Evolutionary conservation across 805 yeast genomes (phyloP), one percentile per base, ranked within the genome.

Genomic region (Candida saitoana): DNA sequence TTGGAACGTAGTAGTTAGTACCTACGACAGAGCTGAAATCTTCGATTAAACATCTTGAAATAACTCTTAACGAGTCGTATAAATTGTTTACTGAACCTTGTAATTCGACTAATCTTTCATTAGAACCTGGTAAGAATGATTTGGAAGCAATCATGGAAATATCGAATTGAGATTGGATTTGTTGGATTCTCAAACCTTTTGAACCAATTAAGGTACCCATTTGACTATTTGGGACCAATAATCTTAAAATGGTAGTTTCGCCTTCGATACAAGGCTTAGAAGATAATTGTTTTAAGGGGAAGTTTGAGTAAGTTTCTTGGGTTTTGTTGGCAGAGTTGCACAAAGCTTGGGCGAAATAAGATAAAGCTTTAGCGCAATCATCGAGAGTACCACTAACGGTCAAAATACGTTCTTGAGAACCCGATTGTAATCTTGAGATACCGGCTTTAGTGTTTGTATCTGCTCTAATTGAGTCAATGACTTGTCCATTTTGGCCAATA

Each of bases 171-270:
- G 80, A 82, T 65, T 86, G 93, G 46, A 88, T 77, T 32, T 82
- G 74, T 67, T 87, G 88, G 57, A 89, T 89, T 57, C 89, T 76
- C 9, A 72, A 67, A 40, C 96, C 96, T 46, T 78, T 85, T 44
- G 84, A 79, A 40, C 96, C 96, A 57, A 89, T 88, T 36, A 89
- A 76, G 6, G 95, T 81, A 31, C 96, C 96, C 79, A 88, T 81
- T 59, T 87, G 96, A 39, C 82, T 74, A 62, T 88, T 87, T 32
- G 96, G 88, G 45, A 88, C 73, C 48, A 89, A 69, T 36, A 89
- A 69, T 56, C 96, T 75, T 53, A 88, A 61, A 27, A 78, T 70
- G 4, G 73, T 65, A 27, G 77, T 73, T 38, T 76, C 71, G 19
- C 78, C 80, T 34, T 73, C 74, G 22, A 74, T 65, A 18, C 72